Conservation (phyloP, 352 stramenopile species). For the Globisporangium recalcitrans region DNA sequence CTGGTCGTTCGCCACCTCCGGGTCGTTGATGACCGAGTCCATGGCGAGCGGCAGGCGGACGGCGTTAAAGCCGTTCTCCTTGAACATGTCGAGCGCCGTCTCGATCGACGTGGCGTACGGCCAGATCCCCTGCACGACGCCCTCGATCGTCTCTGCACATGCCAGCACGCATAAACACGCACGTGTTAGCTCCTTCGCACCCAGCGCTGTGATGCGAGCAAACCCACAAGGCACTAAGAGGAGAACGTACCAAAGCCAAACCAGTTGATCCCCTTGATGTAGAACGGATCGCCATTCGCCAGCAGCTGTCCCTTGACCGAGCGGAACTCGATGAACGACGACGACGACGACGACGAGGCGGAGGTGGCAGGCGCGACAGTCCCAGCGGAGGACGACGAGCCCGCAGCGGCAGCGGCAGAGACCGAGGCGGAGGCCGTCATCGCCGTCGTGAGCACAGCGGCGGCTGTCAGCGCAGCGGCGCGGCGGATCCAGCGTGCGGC, state of each 20-base stretch:
- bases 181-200: background rate
- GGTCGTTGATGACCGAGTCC: conserved; percentile 52
- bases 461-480: background rate
- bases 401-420: background rate
- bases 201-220: background rate
- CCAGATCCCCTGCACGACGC: conserved; percentile 59
- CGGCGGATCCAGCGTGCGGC: conserved; percentile 4
- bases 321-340: conserved; percentile 57
- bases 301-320: conserved; percentile 51
- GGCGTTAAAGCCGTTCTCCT: conserved; percentile 48
- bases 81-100: conserved; percentile 42
- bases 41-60: conserved; percentile 61
- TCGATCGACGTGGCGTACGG: conserved; percentile 55
- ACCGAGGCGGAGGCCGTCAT: background rate
- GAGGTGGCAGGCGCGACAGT: background rate
- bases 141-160: conserved; percentile 46
- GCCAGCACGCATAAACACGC: background rate
- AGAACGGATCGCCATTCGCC: conserved; percentile 47
- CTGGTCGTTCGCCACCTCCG: conserved; percentile 37
- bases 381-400: background rate
- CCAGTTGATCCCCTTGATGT: conserved; percentile 73
- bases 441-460: background rate
- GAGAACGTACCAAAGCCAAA: conserved; percentile 47
- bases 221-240: background rate
- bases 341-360: background rate